A percentile compares a stretch with the other conserved stretches of the same genome.
phyloP scores from a whole-genome alignment of 2,329 filamentous ascomycete genomes.

The Cladosporium sp. region DNA sequence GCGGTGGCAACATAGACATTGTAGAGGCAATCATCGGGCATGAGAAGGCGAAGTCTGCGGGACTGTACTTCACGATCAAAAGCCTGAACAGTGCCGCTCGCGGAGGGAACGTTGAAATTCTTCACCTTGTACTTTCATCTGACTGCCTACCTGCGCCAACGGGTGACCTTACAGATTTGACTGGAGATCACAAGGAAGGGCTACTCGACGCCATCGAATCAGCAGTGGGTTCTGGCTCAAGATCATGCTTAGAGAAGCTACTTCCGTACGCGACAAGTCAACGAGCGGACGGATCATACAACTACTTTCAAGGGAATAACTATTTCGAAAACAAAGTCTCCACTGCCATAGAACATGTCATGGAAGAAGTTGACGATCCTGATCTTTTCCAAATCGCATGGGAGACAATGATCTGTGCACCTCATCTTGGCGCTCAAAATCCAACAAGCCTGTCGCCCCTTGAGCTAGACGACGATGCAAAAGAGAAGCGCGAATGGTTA shows the following conservation, averaged over 20 bases:
- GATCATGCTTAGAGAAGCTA: not conserved
- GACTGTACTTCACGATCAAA: too few relatives aligned
- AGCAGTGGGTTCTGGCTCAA: not conserved
- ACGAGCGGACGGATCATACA: not conserved
- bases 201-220: not conserved
- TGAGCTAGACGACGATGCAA: too few relatives aligned
- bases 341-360: not conserved
- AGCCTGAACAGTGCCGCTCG: too few relatives aligned
- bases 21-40: not conserved
- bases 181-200: not conserved
- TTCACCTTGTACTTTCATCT: not conserved
- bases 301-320: not conserved
- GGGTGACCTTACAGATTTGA: not conserved
- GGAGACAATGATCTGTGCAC: not conserved
- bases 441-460: too few relatives aligned
- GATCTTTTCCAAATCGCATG: not conserved
- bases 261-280: not conserved
- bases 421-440: not conserved
- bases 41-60: not conserved
- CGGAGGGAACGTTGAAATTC: not conserved
- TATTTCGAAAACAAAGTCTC: not conserved
- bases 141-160: not conserved
- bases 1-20: not conserved
- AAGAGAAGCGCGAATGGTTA: not conserved
- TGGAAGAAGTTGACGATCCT: not conserved